A percentile compares a stretch with the other conserved stretches of the same genome.
Evolutionary conservation across 345 rosid genomes (phyloP).

Genomic region (Anacardium occidentale): DNA sequence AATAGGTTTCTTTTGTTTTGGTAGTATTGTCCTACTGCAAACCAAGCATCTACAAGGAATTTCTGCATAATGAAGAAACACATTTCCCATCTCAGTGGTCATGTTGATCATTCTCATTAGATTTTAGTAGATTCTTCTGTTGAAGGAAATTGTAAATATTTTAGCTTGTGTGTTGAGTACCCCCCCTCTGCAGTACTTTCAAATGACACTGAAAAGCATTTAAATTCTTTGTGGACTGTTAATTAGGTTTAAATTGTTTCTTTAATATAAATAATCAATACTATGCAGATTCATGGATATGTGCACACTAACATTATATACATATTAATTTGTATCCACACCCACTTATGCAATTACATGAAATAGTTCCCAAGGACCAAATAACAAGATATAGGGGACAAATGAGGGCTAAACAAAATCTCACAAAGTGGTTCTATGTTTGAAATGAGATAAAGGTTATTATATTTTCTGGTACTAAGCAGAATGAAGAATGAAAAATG

Average conservation of each 20-base stretch:
- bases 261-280: not conserved
- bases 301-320: not conserved
- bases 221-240: not conserved
- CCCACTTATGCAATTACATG: not conserved
- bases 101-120: not conserved
- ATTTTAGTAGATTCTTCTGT: not conserved
- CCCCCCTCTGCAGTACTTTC: not conserved
- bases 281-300: not conserved
- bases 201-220: not conserved
- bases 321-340: not conserved
- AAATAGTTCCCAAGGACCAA: not conserved
- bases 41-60: not conserved
- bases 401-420: not conserved
- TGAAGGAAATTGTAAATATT: not conserved
- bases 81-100: not conserved
- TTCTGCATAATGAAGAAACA: not conserved
- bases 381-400: not conserved
- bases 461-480: not conserved
- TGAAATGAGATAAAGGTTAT: not conserved
- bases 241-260: not conserved
- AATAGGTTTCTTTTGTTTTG: not conserved
- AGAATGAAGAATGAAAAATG: not conserved
- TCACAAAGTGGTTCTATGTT: not conserved
- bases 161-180: not conserved
- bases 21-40: not conserved